Evolutionary conservation across 140 eudicot genomes (phyloP).

Genomic region (Bidens hawaiensis): DNA sequence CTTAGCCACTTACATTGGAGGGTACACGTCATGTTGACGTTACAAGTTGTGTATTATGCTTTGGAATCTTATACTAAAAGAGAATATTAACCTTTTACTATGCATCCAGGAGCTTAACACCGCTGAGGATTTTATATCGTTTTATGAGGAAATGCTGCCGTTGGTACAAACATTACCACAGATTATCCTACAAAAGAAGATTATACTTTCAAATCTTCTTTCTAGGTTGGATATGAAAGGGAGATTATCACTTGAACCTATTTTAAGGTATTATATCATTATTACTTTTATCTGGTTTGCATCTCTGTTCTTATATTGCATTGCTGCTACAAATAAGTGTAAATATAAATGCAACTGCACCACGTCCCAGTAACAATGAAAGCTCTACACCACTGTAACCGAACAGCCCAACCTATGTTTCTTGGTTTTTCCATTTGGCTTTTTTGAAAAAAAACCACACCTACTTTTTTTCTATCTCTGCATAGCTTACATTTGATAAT

Average conservation of each 20-base stretch:
- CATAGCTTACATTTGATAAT: constrained; percentile 4
- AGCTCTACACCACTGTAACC: neutral
- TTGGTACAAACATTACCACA: constrained; percentile 84
- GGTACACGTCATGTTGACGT: constrained; percentile 2
- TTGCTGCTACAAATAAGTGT: constrained; percentile 3
- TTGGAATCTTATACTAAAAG: neutral
- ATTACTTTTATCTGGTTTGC: neutral
- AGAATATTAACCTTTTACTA: neutral
- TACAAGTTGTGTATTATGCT: neutral
- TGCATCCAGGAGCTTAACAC: constrained; percentile 72
- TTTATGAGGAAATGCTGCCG: constrained; percentile 80
- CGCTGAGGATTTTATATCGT: constrained; percentile 91
- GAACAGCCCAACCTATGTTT: neutral
- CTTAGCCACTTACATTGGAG: constrained; percentile 2
- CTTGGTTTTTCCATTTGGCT: neutral
- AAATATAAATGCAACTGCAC: neutral
- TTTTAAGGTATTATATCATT: constrained; percentile 54
- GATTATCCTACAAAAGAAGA: constrained; percentile 68
- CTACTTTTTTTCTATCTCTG: neutral
- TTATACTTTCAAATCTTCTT: constrained; percentile 57
- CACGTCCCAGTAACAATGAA: neutral
- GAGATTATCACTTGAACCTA: constrained; percentile 77
- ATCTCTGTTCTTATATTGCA: neutral
- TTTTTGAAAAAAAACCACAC: neutral
- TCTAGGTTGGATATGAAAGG: constrained; percentile 63